Base-by-base conservation (phyloP, 139 green algal species). In the Haematococcus sp. region DNA sequence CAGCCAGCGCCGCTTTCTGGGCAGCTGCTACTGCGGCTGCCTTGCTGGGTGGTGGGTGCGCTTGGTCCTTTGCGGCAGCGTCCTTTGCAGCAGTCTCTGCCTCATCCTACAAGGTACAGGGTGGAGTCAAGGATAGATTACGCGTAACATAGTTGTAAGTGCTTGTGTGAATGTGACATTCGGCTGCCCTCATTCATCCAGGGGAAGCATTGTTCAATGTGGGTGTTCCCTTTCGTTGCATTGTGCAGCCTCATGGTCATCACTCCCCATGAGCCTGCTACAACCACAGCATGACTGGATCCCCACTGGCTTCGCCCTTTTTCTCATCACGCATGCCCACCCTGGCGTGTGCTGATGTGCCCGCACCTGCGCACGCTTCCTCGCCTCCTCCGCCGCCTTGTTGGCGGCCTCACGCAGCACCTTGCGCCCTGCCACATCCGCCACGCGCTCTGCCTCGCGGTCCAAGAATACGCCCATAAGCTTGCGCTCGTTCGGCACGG, bases 401-500 rank as follows among this genome's bases (percentile, higher is more conserved):
- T 63, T 30, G 11, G 78, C 80, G 4, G 58, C 71, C 0, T 32
- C 59, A 3, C 80, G 71, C 1, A 34, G 49, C 1, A 71, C 70
- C 73, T 77, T 67, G 35, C 84, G 71, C 22, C 27, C 56, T 3
- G 54, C 76, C 44, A 85, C 83, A 30, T 89, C 84, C 0, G 52
- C 60, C 16, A 88, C 65, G 4, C 79, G 74, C 17, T 70, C 46
- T n/a, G 75, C 72, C 78, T 94, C 83, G 1, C 84, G 71, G 46
- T 86, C 60, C 30, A 94, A 66, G 73, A 93, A 92, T 5, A 59
- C 73, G 5, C 46, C 60, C 87, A 94, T 88, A 27, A 83, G 71
- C 60, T 84, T 86, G 52, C 83, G 79, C 81, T 97, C 92, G 51
- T 86, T 87, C 0, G 78, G 75, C 46, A 92, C 73, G 2, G 91